These are phyloP conservation scores for Durio zibethinus DNA, from an alignment of 345 rosid species.

Conservation along the genomic window DNA sequence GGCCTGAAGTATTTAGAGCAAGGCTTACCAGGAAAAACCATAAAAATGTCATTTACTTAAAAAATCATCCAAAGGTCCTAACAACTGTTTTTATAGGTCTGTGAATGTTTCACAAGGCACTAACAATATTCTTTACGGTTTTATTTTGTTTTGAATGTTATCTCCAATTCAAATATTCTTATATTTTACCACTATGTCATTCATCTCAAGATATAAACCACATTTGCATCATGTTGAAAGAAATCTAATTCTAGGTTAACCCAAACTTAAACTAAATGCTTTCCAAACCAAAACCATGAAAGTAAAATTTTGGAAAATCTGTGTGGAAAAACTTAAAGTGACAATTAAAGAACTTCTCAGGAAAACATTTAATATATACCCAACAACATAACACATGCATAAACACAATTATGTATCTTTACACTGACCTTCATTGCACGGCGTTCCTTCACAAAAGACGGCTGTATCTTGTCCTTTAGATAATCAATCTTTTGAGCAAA, in stretches of 20 bases:
- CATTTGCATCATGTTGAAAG: neutral
- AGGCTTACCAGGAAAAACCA: neutral
- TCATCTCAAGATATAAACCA: neutral
- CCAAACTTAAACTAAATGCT: neutral
- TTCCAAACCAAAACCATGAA: neutral
- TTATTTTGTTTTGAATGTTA: neutral
- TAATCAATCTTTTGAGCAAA: conserved; percentile 98
- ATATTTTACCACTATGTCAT: neutral
- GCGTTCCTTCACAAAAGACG: conserved; percentile 97
- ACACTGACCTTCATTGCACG: conserved; percentile 88
- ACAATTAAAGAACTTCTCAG: neutral
- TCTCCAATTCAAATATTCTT: neutral
- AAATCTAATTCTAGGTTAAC: neutral
- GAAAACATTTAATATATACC: neutral
- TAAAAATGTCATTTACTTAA: neutral
- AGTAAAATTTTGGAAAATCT: neutral
- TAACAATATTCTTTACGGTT: neutral
- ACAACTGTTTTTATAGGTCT: neutral
- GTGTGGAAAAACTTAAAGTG: neutral
- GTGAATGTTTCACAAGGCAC: neutral
- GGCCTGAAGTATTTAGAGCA: neutral
- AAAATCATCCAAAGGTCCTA: neutral
- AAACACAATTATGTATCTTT: conserved; percentile 3
- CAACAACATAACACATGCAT: neutral
- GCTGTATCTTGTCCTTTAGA: conserved; percentile 94